Evolutionary conservation across 306 rosid genomes (phyloP).

Genomic region (Ormosia semicastrata): DNA sequence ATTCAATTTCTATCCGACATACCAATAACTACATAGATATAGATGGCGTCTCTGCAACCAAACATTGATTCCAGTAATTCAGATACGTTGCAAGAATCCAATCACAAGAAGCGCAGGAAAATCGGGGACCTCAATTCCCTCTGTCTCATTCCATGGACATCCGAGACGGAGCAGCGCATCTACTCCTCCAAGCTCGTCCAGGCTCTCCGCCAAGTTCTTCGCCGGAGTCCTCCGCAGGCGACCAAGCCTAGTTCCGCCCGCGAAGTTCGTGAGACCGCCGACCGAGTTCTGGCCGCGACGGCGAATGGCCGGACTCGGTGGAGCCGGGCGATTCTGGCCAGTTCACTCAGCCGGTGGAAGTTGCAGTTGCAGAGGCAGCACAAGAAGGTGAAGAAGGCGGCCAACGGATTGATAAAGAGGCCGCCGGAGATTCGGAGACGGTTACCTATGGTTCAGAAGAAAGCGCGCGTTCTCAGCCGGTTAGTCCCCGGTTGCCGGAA

Average conservation of each 20-base stretch:
- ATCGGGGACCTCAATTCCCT: neutral
- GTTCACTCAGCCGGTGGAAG: conserved; percentile 42
- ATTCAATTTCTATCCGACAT: neutral
- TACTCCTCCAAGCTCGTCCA: conserved; percentile 57
- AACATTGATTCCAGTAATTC: conserved; percentile 5
- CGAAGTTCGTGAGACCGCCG: conserved; percentile 47
- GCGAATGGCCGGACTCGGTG: conserved; percentile 70
- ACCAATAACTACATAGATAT: neutral
- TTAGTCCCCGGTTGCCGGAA: conserved; percentile 82
- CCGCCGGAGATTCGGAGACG: conserved; percentile 27
- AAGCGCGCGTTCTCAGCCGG: conserved; percentile 52
- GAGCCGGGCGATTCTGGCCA: conserved; percentile 74
- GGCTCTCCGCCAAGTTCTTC: conserved; percentile 48
- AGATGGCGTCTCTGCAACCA: conserved; percentile 37
- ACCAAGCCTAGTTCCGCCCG: neutral
- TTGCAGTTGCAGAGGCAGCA: neutral
- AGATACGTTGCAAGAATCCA: conserved; percentile 28
- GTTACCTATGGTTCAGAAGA: conserved; percentile 49
- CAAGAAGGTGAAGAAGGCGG: conserved; percentile 39
- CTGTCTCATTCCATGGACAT: conserved; percentile 48
- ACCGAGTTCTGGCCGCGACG: conserved; percentile 63
- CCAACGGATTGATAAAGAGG: conserved; percentile 29
- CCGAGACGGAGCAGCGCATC: conserved; percentile 55
- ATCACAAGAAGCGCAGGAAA: conserved; percentile 46
- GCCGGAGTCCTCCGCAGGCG: conserved; percentile 17